Conservation (phyloP, 176 grass and related monocot genomes). For the Carex parvula region DNA sequence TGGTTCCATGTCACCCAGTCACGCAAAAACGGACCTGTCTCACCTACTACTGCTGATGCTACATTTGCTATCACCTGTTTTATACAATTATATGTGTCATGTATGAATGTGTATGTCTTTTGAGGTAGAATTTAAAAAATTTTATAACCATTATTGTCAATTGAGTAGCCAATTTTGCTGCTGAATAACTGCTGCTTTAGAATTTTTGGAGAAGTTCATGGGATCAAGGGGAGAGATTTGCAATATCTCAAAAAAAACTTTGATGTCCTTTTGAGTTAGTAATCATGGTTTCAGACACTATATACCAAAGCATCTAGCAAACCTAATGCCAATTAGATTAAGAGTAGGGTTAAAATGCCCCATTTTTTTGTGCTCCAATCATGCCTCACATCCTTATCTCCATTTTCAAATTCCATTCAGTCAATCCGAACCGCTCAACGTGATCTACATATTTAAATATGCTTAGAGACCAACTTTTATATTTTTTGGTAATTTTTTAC, state of each 20-base stretch:
- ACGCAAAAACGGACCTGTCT: constrained; percentile 71
- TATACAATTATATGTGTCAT: not conserved
- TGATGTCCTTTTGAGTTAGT: not conserved
- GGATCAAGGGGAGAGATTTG: not conserved
- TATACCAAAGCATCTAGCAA: not conserved
- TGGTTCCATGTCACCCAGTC: constrained; percentile 83
- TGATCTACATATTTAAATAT: too few species aligned
- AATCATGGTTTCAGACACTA: not conserved
- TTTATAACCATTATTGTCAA: not conserved
- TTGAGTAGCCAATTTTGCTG: not conserved
- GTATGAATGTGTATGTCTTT: not conserved
- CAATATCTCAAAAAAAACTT: not conserved
- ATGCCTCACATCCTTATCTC: too few species aligned
- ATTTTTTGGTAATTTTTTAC: too few species aligned
- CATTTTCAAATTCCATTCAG: too few species aligned
- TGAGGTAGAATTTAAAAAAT: not conserved
- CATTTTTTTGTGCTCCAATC: too few species aligned
- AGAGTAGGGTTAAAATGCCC: too few species aligned
- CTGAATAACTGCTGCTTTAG: not conserved
- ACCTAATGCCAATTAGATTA: not conserved
- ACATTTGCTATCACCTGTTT: constrained; percentile 54
- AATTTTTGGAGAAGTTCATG: not conserved
- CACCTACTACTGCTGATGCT: constrained; percentile 61
- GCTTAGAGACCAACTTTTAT: too few species aligned
- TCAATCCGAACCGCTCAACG: too few species aligned